Evolutionary conservation across 208 protist species (phyloP).

Genomic region (Acanthamoeba royreba): DNA sequence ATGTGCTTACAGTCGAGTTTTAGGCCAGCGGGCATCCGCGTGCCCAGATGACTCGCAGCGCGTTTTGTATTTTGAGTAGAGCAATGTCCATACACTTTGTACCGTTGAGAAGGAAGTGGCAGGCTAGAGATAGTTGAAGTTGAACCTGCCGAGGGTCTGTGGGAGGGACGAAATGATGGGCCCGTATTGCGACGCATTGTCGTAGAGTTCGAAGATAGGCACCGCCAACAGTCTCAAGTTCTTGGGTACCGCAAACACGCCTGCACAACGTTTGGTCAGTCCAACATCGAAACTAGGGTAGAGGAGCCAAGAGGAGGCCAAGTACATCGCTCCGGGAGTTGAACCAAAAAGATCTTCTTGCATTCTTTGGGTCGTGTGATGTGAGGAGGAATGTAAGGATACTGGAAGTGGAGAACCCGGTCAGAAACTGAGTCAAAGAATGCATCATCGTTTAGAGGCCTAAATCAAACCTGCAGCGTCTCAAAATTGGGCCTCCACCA

Average conservation of each 20-base stretch:
- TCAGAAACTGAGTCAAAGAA: too few species aligned
- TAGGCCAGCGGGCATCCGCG: too few species aligned
- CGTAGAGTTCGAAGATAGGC: constrained; percentile 75
- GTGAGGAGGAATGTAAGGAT: constrained; percentile 76
- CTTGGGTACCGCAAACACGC: constrained; percentile 70
- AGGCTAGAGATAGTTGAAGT: constrained; percentile 64
- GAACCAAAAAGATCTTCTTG: constrained; percentile 73
- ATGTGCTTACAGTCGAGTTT: too few species aligned
- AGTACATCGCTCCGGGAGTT: constrained; percentile 68
- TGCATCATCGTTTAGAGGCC: too few species aligned
- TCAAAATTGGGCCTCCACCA: constrained; percentile 74
- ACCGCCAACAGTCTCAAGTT: constrained; percentile 73
- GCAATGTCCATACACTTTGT: too few species aligned
- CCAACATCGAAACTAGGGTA: not conserved
- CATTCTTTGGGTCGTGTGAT: constrained; percentile 76
- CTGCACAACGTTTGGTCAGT: not conserved
- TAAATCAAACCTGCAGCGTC: constrained; percentile 44
- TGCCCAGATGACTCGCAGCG: too few species aligned
- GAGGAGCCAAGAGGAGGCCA: not conserved
- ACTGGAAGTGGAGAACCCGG: too few species aligned
- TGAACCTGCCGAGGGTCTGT: constrained; percentile 62
- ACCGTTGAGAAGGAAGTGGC: too few species aligned
- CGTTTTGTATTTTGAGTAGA: too few species aligned
- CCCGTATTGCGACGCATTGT: constrained; percentile 67
- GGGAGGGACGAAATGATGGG: constrained; percentile 63